These are phyloP conservation scores for Chrysoporthe austroafricana DNA, from an alignment of 2,329 filamentous ascomycete genomes.

Conservation along the genomic window DNA sequence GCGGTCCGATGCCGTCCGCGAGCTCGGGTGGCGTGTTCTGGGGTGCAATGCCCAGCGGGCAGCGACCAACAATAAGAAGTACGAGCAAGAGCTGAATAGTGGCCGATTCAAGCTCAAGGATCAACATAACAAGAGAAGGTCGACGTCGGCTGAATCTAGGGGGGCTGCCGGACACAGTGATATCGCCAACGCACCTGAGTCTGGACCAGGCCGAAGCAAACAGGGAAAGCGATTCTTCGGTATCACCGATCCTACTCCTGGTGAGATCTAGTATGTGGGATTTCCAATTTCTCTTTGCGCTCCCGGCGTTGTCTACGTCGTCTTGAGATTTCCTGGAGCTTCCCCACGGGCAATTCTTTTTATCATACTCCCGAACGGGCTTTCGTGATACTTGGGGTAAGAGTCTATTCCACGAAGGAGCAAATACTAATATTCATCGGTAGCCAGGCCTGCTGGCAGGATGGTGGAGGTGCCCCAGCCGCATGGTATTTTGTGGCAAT, in stretches of 20 bases:
- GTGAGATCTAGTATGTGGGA: constrained; percentile 8
- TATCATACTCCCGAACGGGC: background rate
- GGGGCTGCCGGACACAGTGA: background rate
- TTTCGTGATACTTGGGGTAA: background rate
- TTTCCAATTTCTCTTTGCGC: background rate
- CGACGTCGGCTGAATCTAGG: background rate
- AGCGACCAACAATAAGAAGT: background rate
- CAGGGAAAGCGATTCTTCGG: background rate
- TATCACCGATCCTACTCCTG: constrained; percentile 2
- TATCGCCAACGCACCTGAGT: background rate
- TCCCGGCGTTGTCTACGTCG: background rate
- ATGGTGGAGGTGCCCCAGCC: background rate
- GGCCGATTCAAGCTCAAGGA: background rate
- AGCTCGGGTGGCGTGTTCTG: constrained; percentile 1
- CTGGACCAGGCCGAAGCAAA: background rate
- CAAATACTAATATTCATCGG: background rate
- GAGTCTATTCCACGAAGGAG: background rate
- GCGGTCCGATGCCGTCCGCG: background rate
- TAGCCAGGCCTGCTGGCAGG: background rate
- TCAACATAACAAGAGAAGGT: too few species aligned
- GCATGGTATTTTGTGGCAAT: constrained; percentile 1
- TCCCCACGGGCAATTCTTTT: background rate
- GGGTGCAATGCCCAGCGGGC: constrained; percentile 1
- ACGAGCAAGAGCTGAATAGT: background rate
- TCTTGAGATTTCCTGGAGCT: background rate